These are phyloP conservation scores for Solanum bulbocastanum DNA, from an alignment of 257 asterid species.

Conservation along the genomic window DNA sequence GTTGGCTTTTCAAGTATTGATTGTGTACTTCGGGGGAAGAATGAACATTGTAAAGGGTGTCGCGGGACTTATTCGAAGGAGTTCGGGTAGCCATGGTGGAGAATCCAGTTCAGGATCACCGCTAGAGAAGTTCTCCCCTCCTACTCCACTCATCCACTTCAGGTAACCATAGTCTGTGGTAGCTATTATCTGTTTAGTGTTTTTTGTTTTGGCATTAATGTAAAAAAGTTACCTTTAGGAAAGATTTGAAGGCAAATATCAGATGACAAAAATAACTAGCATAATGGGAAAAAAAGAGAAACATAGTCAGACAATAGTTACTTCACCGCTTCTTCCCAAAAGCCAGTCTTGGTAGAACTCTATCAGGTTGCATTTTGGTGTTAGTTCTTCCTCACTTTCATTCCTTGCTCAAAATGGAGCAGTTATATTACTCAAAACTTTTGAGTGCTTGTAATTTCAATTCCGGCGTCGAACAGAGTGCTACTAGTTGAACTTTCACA, in stretches of 20 bases:
- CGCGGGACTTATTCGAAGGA: constrained; percentile 84
- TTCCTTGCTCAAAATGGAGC: background rate
- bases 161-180: constrained; percentile 28
- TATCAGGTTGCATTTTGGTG: background rate
- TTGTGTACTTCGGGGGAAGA: constrained; percentile 23
- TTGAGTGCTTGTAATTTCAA: background rate
- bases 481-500: background rate
- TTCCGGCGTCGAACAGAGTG: background rate
- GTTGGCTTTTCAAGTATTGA: constrained; percentile 31
- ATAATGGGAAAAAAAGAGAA: background rate
- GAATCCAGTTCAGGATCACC: constrained; percentile 38
- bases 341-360: background rate
- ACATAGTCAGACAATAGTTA: background rate
- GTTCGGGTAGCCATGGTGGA: constrained; percentile 57
- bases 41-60: constrained; percentile 96
- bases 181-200: background rate
- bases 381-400: background rate
- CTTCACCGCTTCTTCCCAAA: background rate
- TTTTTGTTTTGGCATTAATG: background rate
- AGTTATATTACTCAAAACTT: background rate
- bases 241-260: background rate
- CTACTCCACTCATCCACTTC: constrained; percentile 52
- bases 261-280: background rate
- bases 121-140: constrained; percentile 55
- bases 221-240: background rate